Evolutionary conservation across 164 flowering plant species (phyloP), one percentile per base, ranked within the genome.

Genomic region (Piper longum): DNA sequence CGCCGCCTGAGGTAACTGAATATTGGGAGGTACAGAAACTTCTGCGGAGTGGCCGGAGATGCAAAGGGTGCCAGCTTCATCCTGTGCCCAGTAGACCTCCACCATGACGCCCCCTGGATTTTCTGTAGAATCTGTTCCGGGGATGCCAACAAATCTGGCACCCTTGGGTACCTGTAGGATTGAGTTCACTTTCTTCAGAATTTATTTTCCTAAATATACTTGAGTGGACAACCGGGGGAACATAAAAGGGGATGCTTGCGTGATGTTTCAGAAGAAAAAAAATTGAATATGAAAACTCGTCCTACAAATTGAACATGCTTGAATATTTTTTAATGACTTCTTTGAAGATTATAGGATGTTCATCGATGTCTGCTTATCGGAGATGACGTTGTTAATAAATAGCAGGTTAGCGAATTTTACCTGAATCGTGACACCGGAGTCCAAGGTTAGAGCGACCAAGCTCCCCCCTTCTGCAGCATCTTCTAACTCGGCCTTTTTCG

Each of bases 11-110:
- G 72, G 18, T 3, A 67, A 60, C 55, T 66, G 79, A 40, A 74
- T 83, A 68, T 70, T 64, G 4, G 70, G 75, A 14, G 96, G 97
- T 39, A 86, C 62, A 4, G 90, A 91, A 17, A 66, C 72, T 75
- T 88, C 89, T 26, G 73, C 17, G 2, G 97, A 90, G 73, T 86
- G 82, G 43, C 96, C 96, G 0, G 97, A 80, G 62, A 93, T 83
- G 81, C 89, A 85, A 65, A 89, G 86, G 2, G 72, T n/a, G 5
- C 95, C 96, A 0, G 85, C 44, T 62, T 84, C 92, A 75, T 89
- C 95, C 74, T 85, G 95, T 45, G 82, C 82, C 98, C 98, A 91
- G 67, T 79, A 79, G 4, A 89, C 93, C 74, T 87, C 89, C 51
- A 91, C 92, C 98, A 91, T 89, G 11, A 78, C 16, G 26, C 96